Base-by-base conservation (phyloP, 2,329 filamentous ascomycete genomes). In the Ascochyta koolunga region DNA sequence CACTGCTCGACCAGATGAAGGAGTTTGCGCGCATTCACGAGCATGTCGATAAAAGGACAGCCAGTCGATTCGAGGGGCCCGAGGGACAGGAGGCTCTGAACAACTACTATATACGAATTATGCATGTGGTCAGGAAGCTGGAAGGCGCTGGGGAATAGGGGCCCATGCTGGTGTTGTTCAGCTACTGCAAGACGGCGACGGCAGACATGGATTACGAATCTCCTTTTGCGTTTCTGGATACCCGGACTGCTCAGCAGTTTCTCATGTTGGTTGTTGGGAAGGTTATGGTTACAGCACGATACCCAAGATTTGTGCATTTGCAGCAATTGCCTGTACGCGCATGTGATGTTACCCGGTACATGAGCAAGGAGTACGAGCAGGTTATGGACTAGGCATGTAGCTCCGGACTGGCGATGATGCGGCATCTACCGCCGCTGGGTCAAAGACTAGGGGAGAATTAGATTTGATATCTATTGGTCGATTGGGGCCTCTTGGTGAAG, bases 11-110 rank as follows among this genome's bases (percentile, higher is more conserved):
- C 8, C 85, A 83, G 2, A 82, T 88, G 13, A 80, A 84, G 51
- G 85, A 88, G 60, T 89, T 89, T 60, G 77, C 87, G 25, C 75
- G 77, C 33, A 82, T 87, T 58, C 80, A 89, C 65, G 80, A 82
- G 56, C 79, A 80, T 56, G 84, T 86, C 13, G 86, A 89, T 33
- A 61, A 64, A 13, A 40, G n/a, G 13, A 50, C 51, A 10, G 48
- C 59, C 19, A 60, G 52, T 47, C 69, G 71, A 15, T 77, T 79
- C 38, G 76, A 79, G 21, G 78, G 78, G 31, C 76, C 78, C 32
- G 82, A 83, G 51, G 75, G 79, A 1, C 75, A 77, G 47, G 74
- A 78, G 51, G 73, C 75, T 4, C 75, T 75, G 72, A 69, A 69
- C 48, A 81, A 78, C 19, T 83, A 86, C 58, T 84, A 83, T 4